These are phyloP conservation scores for Pestalotiopsis sp. DNA, from an alignment of 2,329 filamentous ascomycete species.

Conservation along the genomic window DNA sequence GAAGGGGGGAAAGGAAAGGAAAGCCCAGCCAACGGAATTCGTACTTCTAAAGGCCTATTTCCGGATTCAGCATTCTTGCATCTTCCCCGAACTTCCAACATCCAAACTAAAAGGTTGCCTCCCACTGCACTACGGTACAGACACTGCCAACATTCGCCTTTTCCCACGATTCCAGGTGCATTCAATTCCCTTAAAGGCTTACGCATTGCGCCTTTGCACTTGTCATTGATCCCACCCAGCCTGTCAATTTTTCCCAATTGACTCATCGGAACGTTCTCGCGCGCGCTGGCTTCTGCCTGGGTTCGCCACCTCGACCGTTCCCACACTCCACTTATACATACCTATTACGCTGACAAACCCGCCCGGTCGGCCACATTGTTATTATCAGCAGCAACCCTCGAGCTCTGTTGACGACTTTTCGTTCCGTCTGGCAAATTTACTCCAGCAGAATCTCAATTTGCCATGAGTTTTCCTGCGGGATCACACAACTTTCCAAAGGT, in stretches of 20 bases:
- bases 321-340: constrained; percentile 14
- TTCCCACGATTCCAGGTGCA: constrained; percentile 11
- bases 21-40: constrained; percentile 4
- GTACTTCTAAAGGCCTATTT: constrained; percentile 10
- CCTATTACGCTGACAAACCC: constrained; percentile 27
- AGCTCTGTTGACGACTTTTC: no score
- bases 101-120: constrained; percentile 6
- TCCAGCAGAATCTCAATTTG: background rate
- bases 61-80: constrained; percentile 11
- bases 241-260: constrained; percentile 19
- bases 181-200: constrained; percentile 7
- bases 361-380: background rate
- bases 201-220: constrained; percentile 5
- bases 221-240: constrained; percentile 17
- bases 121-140: background rate
- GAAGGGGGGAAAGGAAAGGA: background rate
- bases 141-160: background rate
- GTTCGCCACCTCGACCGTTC: constrained; percentile 26
- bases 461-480: background rate
- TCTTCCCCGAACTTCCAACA: constrained; percentile 13
- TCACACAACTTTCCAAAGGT: constrained; percentile 9
- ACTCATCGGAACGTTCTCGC: constrained; percentile 21
- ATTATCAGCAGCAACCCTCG: constrained; percentile 13
- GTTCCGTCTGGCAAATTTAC: constrained; percentile 15
- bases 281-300: constrained; percentile 27